Percentiles rank a stretch among this genome's conserved stretches.
These are phyloP conservation scores for Elaeagnus macrophylla DNA, from an alignment of 306 rosid species.

Conservation along the genomic window DNA sequence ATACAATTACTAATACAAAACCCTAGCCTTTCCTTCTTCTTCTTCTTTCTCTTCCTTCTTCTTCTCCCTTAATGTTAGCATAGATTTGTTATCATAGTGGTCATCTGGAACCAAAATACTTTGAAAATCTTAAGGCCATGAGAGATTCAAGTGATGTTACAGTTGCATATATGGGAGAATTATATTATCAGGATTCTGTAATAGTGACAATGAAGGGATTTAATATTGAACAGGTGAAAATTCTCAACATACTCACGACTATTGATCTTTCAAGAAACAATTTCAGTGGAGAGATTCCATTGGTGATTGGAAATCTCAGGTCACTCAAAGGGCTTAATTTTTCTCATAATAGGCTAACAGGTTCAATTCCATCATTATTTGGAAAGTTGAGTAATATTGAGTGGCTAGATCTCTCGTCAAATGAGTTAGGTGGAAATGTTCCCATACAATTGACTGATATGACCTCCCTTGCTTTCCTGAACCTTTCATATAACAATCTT, in stretches of 20 bases:
- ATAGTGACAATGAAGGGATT: conserved; percentile 19
- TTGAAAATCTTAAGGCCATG: conserved; percentile 26
- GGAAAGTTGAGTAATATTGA: conserved; percentile 19
- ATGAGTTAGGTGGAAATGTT: conserved; percentile 3
- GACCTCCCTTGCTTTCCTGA: conserved; percentile 6
- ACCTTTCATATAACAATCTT: conserved; percentile 26
- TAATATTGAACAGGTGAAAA: neutral
- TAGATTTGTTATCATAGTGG: no score
- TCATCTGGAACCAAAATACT: conserved; percentile 14
- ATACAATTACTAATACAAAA: no score
- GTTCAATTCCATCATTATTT: conserved; percentile 23
- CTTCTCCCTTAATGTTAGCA: no score
- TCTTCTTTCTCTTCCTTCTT: no score
- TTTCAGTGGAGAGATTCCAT: conserved; percentile 29
- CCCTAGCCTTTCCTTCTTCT: no score
- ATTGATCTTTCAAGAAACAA: conserved; percentile 36
- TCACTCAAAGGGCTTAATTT: conserved; percentile 26
- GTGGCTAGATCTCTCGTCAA: conserved; percentile 33
- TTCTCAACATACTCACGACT: conserved; percentile 10
- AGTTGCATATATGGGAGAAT: neutral
- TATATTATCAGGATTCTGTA: neutral
- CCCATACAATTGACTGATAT: conserved; percentile 17
- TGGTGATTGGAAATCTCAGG: conserved; percentile 13
- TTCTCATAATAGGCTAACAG: conserved; percentile 24
- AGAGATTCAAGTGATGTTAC: neutral